A percentile compares a stretch with the other conserved stretches of the same genome.
Conservation (phyloP, 345 rosid species). For the Gossypioides kirkii region DNA sequence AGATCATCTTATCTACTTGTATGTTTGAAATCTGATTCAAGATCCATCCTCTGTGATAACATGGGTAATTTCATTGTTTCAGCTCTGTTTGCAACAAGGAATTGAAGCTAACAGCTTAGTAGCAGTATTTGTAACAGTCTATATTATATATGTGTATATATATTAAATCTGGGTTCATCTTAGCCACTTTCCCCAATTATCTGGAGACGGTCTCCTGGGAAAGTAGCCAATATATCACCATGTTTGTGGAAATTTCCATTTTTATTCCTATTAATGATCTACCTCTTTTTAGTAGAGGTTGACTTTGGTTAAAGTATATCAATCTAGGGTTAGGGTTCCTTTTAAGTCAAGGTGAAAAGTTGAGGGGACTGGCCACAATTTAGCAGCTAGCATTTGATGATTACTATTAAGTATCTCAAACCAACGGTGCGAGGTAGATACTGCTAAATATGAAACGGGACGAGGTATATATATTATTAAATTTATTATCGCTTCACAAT, state of each 20-base stretch:
- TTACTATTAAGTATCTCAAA: too few species aligned
- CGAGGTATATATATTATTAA: too few species aligned
- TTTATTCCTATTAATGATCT: background rate
- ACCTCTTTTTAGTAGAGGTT: background rate
- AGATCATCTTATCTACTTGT: too few species aligned
- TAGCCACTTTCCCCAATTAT: background rate
- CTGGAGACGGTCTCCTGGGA: background rate
- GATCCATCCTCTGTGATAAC: background rate
- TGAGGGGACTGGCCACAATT: background rate
- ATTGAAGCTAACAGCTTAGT: background rate
- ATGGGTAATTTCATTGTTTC: background rate
- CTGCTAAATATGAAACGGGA: too few species aligned
- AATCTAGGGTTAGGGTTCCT: background rate
- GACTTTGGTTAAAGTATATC: background rate
- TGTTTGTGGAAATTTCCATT: background rate
- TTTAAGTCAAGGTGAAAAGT: background rate
- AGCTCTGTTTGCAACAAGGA: background rate
- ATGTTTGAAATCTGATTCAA: background rate
- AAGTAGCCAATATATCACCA: background rate
- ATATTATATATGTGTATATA: background rate
- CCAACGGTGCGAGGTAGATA: too few species aligned
- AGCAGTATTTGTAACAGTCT: too few species aligned
- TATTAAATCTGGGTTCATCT: background rate
- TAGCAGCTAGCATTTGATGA: background rate
- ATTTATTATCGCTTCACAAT: too few species aligned